Evolutionary conservation across 2,329 filamentous ascomycete genomes (phyloP).

Genomic region (Colletotrichum cereale): DNA sequence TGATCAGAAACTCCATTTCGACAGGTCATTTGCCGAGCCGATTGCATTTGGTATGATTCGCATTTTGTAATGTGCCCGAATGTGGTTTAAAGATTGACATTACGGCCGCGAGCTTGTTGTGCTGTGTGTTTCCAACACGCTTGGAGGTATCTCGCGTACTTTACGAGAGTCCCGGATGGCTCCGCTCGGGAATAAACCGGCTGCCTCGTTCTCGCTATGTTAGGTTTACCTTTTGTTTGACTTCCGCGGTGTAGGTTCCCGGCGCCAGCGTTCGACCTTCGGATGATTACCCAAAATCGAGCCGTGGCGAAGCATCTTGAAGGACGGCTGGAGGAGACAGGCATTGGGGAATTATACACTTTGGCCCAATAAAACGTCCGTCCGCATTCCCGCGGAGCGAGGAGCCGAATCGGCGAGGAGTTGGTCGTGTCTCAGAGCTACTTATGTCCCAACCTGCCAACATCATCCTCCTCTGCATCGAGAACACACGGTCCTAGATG

Average conservation of each 20-base stretch:
- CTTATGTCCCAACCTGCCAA: not conserved
- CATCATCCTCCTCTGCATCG: not conserved
- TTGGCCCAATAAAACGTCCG: not conserved
- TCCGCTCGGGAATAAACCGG: no score
- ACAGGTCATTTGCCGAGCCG: no score
- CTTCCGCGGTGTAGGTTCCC: not conserved
- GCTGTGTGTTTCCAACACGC: not conserved
- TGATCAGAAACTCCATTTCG: no score
- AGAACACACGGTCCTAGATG: not conserved
- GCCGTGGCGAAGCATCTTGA: not conserved
- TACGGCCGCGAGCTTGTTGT: not conserved
- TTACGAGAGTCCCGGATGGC: not conserved
- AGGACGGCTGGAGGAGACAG: not conserved
- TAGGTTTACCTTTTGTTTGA: not conserved
- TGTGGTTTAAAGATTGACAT: not conserved
- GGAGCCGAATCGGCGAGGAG: not conserved
- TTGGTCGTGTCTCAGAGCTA: rapidly evolving
- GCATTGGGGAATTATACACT: not conserved
- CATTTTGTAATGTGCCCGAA: no score
- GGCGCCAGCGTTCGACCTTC: not conserved
- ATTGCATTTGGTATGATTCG: no score
- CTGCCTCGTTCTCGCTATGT: not conserved
- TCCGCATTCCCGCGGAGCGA: not conserved
- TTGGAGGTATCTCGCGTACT: not conserved
- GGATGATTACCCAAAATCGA: not conserved